Base-by-base conservation (phyloP, 1,284 basidiomycete species). In the Tausonia pullulans region DNA sequence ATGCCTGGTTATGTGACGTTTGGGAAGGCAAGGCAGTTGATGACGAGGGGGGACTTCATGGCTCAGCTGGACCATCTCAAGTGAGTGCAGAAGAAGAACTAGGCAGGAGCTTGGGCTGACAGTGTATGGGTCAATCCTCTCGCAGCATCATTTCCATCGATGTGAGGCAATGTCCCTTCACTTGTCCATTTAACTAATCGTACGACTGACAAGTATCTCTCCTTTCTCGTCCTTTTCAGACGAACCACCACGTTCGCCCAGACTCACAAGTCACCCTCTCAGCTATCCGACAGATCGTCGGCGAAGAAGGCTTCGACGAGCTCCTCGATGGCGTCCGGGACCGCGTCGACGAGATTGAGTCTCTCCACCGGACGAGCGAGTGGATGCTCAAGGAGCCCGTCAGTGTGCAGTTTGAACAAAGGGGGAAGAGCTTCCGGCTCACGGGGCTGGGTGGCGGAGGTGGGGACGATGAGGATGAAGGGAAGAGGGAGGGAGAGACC, bases 41-140 rank as follows among this genome's bases (percentile, higher is more conserved):
- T 89, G 88, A 90, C 88, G 0, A 78, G 88, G 44, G 78, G 87
- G 3, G 89, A 90, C 74, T 91, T 88, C 72, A 76, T 91, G 67
- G 86, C 87, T 73, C 72, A 71, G 1, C 68, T 77, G n/a, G 76
- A 78, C 68, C 73, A 76, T 57, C 69, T 70, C 48, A 76, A 77
- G 27, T 27, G 27, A 27, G 27, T 27, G 27, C 27, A 2, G 27
- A 2, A 27, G 27, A 27, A 27, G 27, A 27, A 27, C 27, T 27
- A 27, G 27, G 27, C 27, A 27, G 27, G 27, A 27, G 27, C 27
- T 27, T 27, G 27, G 27, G 27, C 27, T 27, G 27, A 27, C 27
- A 27, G 27, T 27, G 27, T 27, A 27, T 69, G 39, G 14, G 75
- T 77, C 62, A 68, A 75, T 70, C 6, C 6, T 49, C 45, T 5